Base-by-base conservation (phyloP, 495 filamentous ascomycete genomes). In the Aspergillus homomorphus region DNA sequence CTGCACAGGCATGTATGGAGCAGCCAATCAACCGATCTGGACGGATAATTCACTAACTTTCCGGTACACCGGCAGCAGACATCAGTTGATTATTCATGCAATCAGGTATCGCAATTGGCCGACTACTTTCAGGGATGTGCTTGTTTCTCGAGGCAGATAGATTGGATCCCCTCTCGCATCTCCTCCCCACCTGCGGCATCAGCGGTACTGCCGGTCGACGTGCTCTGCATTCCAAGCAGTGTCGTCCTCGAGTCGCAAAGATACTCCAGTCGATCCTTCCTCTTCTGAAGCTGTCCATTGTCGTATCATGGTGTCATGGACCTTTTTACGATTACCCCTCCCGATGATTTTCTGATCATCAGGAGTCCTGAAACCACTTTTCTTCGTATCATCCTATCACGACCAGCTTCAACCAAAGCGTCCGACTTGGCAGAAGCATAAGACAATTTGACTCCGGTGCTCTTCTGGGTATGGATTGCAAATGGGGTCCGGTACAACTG, bases 21-120 rank as follows among this genome's bases (percentile, higher is more conserved):
- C 54, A 49, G 55, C 64, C 64, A 66, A 63, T 66, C 33, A 46
- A 60, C 57, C 22, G 56, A 45, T 20, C 56, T 53, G 52, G 53
- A 22, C 53, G 44, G 55, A 54, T 33, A 54, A 53, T 52, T 57
- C 45, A 38, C 38, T 46, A 33, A 57, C 54, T 23, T 50, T 54
- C 57, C 26, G 30, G 30, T 51, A 45, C 54, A 54, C 45, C 41
- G 62, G 52, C 22, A 44, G 21, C 56, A 45, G 56, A 53, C 16
- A 51, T 61, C 45, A 58, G 38, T 66, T 57, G 45, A 38, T 53
- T 45, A 26, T 56, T 33, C 48, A 4, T 24, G 19, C 23, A 24
- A 51, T 51, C 24, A 22, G 45, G 24, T 22, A 48, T 22, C 21
- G 7, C 19, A 19, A 48, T 48, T 48, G 48, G 48, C 48, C 23